Evolutionary conservation across 2,329 filamentous ascomycete genomes (phyloP).

Genomic region (Tolypocladium album): DNA sequence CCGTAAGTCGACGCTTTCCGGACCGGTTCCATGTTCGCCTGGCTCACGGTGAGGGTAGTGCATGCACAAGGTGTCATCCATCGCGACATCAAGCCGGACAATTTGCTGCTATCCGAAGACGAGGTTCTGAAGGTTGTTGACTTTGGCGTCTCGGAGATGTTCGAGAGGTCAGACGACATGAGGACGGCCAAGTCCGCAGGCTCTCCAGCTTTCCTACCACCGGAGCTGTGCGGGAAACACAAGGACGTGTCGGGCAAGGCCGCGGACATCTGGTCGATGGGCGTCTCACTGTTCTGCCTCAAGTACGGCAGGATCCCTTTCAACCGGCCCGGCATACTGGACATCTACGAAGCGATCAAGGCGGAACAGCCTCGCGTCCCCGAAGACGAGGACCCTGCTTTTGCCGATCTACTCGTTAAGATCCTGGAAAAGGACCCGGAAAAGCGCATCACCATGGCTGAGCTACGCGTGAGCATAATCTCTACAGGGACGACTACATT

Average conservation of each 20-base stretch:
- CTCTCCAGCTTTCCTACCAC: slow-evolving; percentile 87
- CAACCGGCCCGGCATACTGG: slow-evolving; percentile 64
- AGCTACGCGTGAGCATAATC: slow-evolving; percentile 57
- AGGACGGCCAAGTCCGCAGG: slow-evolving; percentile 86
- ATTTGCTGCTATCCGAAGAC: slow-evolving; percentile 79
- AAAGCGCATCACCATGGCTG: slow-evolving; percentile 72
- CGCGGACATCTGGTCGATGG: slow-evolving; percentile 98
- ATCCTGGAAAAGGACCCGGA: slow-evolving; percentile 78
- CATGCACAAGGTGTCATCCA: slow-evolving; percentile 93
- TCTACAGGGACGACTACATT: not conserved
- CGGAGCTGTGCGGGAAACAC: slow-evolving; percentile 82
- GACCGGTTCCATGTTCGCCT: not conserved
- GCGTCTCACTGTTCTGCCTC: slow-evolving; percentile 85
- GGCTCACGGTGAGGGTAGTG: slow-evolving; percentile 36
- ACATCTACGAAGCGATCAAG: slow-evolving; percentile 83
- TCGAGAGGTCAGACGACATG: slow-evolving; percentile 78
- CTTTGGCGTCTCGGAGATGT: slow-evolving; percentile 99
- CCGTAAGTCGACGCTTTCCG: slow-evolving; percentile 38
- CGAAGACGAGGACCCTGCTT: slow-evolving; percentile 51
- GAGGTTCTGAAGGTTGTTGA: slow-evolving; percentile 96
- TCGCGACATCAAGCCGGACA: slow-evolving; percentile 96
- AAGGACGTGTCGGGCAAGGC: slow-evolving; percentile 81
- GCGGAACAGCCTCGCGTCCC: slow-evolving; percentile 54
- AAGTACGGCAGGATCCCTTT: slow-evolving; percentile 86
- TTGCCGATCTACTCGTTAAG: slow-evolving; percentile 61